A percentile compares a stretch with the other conserved stretches of the same genome.
Conservation (phyloP, 2,329 filamentous ascomycete genomes). For the Orbilia brochopaga region DNA sequence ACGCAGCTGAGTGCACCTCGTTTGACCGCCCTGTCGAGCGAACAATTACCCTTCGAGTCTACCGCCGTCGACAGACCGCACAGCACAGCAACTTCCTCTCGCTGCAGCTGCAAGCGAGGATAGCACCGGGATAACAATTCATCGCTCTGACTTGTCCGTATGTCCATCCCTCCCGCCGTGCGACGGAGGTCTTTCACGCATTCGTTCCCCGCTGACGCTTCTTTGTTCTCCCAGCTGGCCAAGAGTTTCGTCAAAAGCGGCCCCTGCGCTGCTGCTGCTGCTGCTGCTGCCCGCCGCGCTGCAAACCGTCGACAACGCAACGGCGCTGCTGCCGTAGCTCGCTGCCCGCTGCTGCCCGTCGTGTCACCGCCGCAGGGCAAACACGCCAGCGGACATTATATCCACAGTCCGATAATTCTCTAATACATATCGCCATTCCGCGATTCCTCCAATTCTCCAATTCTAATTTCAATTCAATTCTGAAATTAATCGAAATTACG, state of each 20-base stretch:
- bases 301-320: conserved; percentile 47
- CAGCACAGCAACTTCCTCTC: too few species aligned
- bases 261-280: conserved; percentile 10
- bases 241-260: not conserved
- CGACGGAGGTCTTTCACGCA: too few species aligned
- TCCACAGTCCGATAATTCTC: not conserved
- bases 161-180: not conserved
- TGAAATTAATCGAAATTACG: too few species aligned
- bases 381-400: conserved; percentile 30
- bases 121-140: conserved; percentile 9
- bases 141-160: conserved; percentile 24
- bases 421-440: not conserved
- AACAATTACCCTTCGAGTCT: too few species aligned
- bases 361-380: conserved; percentile 26
- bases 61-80: too few species aligned
- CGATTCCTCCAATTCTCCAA: too few species aligned
- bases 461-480: too few species aligned
- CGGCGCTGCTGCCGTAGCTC: not conserved
- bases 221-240: not conserved
- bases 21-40: not conserved
- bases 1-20: not conserved
- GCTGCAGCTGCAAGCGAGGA: too few species aligned
- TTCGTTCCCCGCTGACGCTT: not conserved
- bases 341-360: too few species aligned
- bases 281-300: conserved; percentile 8